phyloP scores from a whole-genome alignment of 495 filamentous ascomycete species.

The Aspergillus incahuasiensis region DNA sequence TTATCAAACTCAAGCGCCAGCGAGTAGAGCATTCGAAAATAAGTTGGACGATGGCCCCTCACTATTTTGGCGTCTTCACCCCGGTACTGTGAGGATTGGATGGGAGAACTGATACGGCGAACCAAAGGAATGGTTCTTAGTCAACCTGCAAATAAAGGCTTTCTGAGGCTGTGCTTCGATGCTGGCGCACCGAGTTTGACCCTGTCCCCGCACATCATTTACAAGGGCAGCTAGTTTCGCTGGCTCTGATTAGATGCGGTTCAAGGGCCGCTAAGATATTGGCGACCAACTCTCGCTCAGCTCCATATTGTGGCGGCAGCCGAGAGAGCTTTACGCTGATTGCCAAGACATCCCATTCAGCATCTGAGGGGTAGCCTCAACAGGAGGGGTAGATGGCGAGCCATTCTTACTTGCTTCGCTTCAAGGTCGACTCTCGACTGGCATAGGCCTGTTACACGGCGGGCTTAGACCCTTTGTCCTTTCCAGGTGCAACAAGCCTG shows the following conservation, averaged over 20 bases:
- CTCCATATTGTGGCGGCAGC: slow-evolving; percentile 7
- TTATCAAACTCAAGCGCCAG: neutral
- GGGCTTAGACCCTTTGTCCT: slow-evolving; percentile 3
- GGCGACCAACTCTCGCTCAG: neutral
- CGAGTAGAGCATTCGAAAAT: slow-evolving; percentile 2
- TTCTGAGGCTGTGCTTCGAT: slow-evolving; percentile 18
- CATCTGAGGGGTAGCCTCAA: slow-evolving; percentile 12
- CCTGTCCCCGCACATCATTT: slow-evolving; percentile 15
- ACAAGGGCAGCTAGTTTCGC: slow-evolving; percentile 11
- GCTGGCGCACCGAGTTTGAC: slow-evolving; percentile 10
- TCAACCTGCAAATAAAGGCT: slow-evolving; percentile 11
- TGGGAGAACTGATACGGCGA: slow-evolving; percentile 3
- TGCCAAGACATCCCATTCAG: slow-evolving; percentile 10
- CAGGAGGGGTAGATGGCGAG: neutral
- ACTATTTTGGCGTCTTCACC: neutral
- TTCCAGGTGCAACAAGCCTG: slow-evolving; percentile 1
- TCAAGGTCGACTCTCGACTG: neutral
- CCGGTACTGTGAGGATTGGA: neutral
- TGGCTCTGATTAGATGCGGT: slow-evolving; percentile 14
- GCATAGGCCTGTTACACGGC: slow-evolving; percentile 5
- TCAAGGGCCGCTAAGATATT: slow-evolving; percentile 2
- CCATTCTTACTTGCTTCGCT: neutral
- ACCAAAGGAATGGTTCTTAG: slow-evolving; percentile 4
- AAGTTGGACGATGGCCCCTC: slow-evolving; percentile 12
- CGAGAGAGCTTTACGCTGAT: slow-evolving; percentile 10